A percentile compares a stretch with the other conserved stretches of the same genome.
Evolutionary conservation across 257 asterid genomes (phyloP).

Genomic region (Solanum lignicaule): DNA sequence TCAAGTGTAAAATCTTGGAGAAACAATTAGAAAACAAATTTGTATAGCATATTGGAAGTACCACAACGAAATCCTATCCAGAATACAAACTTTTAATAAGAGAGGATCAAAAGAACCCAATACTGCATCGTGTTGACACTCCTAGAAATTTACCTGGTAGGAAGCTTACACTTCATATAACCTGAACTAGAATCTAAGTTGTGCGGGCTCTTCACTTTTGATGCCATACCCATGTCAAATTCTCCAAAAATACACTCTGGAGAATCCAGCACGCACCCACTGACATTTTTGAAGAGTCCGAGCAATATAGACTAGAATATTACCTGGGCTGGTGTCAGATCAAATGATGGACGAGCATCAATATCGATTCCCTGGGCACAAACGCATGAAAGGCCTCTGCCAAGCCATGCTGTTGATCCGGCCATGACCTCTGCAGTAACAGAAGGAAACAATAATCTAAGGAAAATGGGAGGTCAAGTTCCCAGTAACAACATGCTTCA

Average conservation of each 20-base stretch:
- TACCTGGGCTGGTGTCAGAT: constrained; percentile 85
- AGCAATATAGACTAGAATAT: neutral
- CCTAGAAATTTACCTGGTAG: neutral
- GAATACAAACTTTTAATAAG: neutral
- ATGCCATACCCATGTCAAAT: neutral
- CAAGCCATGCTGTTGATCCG: constrained; percentile 99
- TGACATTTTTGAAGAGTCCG: neutral
- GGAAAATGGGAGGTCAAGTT: neutral
- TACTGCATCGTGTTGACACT: neutral
- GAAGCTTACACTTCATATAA: neutral
- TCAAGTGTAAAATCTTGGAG: neutral
- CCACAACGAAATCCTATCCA: neutral
- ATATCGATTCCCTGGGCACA: constrained; percentile 89
- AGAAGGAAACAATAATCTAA: constrained; percentile 20
- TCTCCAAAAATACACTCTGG: neutral
- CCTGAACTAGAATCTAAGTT: neutral
- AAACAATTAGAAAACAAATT: neutral
- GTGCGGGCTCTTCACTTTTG: neutral
- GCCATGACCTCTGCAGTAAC: constrained; percentile 68
- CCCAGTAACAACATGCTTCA: neutral
- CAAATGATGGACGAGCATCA: constrained; percentile 87
- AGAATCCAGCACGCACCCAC: neutral
- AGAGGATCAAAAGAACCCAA: neutral
- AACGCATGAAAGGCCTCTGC: constrained; percentile 93
- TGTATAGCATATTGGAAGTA: neutral